Conservation (phyloP, 495 filamentous ascomycete species). For the Penicillium cosmopolitanum region DNA sequence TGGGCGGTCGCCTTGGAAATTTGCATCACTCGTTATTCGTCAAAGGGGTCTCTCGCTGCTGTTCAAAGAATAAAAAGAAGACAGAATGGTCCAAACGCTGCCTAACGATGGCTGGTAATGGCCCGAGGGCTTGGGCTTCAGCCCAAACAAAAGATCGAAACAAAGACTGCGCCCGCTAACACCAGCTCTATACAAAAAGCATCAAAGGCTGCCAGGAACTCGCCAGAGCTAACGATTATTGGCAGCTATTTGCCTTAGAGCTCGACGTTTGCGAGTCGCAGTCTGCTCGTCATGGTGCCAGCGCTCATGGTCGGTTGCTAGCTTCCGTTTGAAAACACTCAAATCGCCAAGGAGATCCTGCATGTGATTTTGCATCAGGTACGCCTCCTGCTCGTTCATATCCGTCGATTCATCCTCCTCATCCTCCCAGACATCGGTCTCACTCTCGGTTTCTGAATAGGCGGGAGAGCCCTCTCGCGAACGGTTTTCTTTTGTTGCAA, state of each 20-base stretch:
- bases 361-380: constrained; percentile 70
- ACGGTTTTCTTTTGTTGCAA: constrained; percentile 33
- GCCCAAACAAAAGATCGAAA: constrained; percentile 19
- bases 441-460: constrained; percentile 32
- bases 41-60: constrained; percentile 27
- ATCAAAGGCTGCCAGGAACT: constrained; percentile 12
- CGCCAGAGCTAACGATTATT: constrained; percentile 34
- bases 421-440: constrained; percentile 49
- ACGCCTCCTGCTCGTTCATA: constrained; percentile 41
- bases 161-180: constrained; percentile 26
- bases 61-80: constrained; percentile 31
- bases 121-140: constrained; percentile 16
- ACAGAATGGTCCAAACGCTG: constrained; percentile 12
- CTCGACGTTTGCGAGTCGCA: constrained; percentile 36
- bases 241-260: constrained; percentile 36
- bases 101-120: constrained; percentile 11
- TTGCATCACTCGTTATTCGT: constrained; percentile 35
- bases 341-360: constrained; percentile 76
- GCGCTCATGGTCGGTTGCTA: constrained; percentile 72
- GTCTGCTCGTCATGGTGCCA: constrained; percentile 45
- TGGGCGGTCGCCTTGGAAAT: constrained; percentile 18
- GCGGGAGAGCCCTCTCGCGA: constrained; percentile 43
- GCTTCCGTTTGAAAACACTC: constrained; percentile 78
- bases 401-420: constrained; percentile 24
- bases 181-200: constrained; percentile 30